Evolutionary conservation across 192 early-diverging fungal genomes (phyloP), one percentile per base, ranked within the genome.

Genomic region (Mortierella alpina): DNA sequence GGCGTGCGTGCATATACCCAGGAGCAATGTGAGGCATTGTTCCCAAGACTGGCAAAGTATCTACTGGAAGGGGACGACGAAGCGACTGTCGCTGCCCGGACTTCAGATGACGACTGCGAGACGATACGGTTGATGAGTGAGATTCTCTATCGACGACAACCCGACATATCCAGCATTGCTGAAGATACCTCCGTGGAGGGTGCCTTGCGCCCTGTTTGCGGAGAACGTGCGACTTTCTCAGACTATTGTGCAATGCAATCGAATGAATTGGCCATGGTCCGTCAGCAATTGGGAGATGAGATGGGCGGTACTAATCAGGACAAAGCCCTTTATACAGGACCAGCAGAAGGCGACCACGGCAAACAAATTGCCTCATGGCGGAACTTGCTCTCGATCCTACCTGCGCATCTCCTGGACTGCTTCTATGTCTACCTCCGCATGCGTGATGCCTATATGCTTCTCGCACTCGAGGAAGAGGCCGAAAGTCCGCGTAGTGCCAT

Each of bases 171-270:
- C 31, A 31, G 31, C 31, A 31, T 31, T 1, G 31, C 31, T 31
- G 18, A 5, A n/a, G 10, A 5, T 9, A 54, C 12, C 0, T 22
- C 49, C 53, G 23, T 45, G 54, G 13, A 57, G 17, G 20, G 47
- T 67, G 15, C 65, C 23, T 3, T 2, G 31, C 31, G 31, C 31
- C 31, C 31, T 31, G 31, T 31, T 2, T 31, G 31, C 1, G 64
- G 64, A 17, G 64, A 54, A 42, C 47, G 49, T 17, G 57, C 69
- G 7, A 79, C 51, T 3, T 79, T 72, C 57, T 63, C 58, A 46
- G 76, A 79, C 39, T 72, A 71, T 60, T 72, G 69, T 44, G 68
- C 76, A 6, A 79, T 79, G 76, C 76, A 79, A 48, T 79, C 76
- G 7, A 79, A 79, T 39, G 76, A 79, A 44, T 53, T 79, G 12